Evolutionary conservation across 2,329 filamentous ascomycete genomes (phyloP), one percentile per base, ranked within the genome.

Genomic region (Capronia americana): DNA sequence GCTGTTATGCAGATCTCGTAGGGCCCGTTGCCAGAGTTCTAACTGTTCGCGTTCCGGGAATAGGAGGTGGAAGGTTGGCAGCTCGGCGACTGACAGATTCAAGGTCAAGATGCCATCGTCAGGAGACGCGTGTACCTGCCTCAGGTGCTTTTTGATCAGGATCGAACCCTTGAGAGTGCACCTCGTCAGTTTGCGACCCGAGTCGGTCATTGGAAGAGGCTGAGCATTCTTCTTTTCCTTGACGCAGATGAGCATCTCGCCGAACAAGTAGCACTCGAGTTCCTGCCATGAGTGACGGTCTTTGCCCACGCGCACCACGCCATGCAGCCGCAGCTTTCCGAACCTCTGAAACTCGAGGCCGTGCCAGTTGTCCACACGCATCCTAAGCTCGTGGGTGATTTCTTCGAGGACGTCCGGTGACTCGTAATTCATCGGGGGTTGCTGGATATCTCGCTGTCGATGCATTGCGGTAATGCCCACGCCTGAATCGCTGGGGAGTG

Each of bases 171-270:
- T 99, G 50, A 99, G 83, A 0, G 93, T 96, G 82, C 91, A 97
- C 70, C 92, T 88, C 2, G 88, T 88, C 10, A 86, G 83, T 77
- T 90, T 93, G 63, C 85, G 85, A 24, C 84, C 85, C 4, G 80
- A 79, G 1, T 79, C 73, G 26, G 82, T 82, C n/a, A 86, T 90
- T 86, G 91, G 93, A 70, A 91, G 87, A 59, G 87, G 85, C 46
- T 85, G 83, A 10, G 82, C 77, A 8, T 84, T 79, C 81, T 93
- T 97, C 86, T 97, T 98, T 80, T 98, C 95, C 80, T 98, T 99
- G 68, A 99, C 93, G 76, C 95, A 99, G 71, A 99, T 99, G 73
- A 99, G 90, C 95, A 99, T 99, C 81, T 99, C 95, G 4, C 91
- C 92, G 76, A 99, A 99, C 32, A 99, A 85, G 77, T 92, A 99